Evolutionary conservation across 2,329 filamentous ascomycete species (phyloP).

Genomic region (Colletotrichum karsti): DNA sequence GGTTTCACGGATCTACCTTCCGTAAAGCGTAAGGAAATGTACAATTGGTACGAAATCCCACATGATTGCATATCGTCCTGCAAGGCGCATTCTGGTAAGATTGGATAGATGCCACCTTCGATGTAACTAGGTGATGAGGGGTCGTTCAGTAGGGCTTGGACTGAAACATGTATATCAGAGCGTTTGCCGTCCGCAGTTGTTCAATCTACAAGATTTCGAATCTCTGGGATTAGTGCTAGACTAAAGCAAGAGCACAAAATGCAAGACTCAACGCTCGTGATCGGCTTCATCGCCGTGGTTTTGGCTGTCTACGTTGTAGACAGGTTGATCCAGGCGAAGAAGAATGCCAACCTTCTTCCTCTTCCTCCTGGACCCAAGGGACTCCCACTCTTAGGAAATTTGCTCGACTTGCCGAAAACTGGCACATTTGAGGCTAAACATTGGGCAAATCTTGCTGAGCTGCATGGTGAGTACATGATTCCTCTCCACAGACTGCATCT

Average conservation of each 20-base stretch:
- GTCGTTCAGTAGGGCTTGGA: no score
- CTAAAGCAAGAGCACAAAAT: background rate
- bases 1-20: background rate
- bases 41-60: background rate
- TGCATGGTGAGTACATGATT: constrained; percentile 32
- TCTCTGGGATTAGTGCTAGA: background rate
- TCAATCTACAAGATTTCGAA: background rate
- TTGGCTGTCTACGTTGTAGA: background rate
- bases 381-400: constrained; percentile 54
- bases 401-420: constrained; percentile 50
- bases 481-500: no score
- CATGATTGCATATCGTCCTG: background rate
- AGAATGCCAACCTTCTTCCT: background rate
- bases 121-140: background rate
- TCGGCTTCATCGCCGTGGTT: background rate
- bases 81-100: background rate
- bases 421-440: constrained; percentile 39
- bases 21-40: background rate
- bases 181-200: no score
- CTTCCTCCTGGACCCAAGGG: constrained; percentile 38
- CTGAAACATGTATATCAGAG: no score
- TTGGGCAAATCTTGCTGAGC: constrained; percentile 44
- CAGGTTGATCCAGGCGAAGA: background rate
- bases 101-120: background rate
- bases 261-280: background rate